Percentiles rank a stretch among this genome's conserved stretches.
phyloP scores from a whole-genome alignment of 371 early-diverging fungal species.

The Batkoa obscura region DNA sequence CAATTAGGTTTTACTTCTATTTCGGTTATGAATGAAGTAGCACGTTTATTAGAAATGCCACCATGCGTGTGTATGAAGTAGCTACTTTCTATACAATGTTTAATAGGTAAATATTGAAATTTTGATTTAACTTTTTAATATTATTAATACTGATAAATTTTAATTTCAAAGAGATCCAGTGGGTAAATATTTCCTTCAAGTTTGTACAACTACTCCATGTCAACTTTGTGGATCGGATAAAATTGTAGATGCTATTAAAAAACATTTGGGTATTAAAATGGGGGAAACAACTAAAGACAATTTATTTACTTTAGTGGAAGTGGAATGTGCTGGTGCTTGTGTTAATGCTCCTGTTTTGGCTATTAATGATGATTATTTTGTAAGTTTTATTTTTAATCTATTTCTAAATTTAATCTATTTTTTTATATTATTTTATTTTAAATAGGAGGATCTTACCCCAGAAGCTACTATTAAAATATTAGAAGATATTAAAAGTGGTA shows the following conservation, averaged over 20 bases:
- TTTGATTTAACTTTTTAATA: no score
- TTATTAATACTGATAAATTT: no score
- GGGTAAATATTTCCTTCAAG: constrained; percentile 93
- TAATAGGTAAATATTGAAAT: constrained; percentile 43
- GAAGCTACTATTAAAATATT: constrained; percentile 73
- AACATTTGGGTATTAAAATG: constrained; percentile 72
- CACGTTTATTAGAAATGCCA: constrained; percentile 80
- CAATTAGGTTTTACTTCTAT: constrained; percentile 85
- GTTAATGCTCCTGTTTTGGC: constrained; percentile 95
- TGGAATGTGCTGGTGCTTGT: constrained; percentile 98
- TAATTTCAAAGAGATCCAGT: constrained; percentile 55
- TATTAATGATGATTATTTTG: constrained; percentile 93
- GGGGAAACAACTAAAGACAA: constrained; percentile 90
- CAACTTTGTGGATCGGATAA: constrained; percentile 81
- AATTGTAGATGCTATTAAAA: constrained; percentile 70
- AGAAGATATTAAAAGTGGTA: constrained; percentile 64
- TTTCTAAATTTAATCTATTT: not conserved
- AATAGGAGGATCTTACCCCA: constrained; percentile 87
- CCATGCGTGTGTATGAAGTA: constrained; percentile 99
- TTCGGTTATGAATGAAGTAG: constrained; percentile 93
- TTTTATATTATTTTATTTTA: no score
- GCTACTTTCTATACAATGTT: constrained; percentile 99
- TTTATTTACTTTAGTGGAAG: constrained; percentile 91
- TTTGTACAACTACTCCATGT: constrained; percentile 97
- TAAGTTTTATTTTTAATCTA: constrained; percentile 15